phyloP scores from a whole-genome alignment of 352 stramenopile genomes.

The Phytophthora meadii region DNA sequence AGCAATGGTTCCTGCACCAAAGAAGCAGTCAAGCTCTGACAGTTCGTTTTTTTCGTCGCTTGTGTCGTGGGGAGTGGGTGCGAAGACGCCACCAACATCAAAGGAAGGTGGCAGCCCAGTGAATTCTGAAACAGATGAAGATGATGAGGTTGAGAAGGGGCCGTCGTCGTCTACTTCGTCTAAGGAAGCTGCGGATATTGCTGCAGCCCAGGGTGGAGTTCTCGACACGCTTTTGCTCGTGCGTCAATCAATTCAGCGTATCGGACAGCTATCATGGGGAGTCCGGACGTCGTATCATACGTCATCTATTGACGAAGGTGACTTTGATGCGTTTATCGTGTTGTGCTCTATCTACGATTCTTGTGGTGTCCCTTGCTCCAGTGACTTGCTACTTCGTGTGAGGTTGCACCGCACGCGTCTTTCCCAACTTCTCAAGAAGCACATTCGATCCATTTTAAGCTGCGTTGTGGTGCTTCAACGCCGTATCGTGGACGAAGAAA shows the following conservation, averaged over 20 bases:
- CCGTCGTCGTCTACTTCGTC: constrained; percentile 65
- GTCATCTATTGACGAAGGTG: constrained; percentile 81
- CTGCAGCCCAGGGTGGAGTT: constrained; percentile 62
- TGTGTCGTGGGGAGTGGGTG: constrained; percentile 70
- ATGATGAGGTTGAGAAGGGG: constrained; percentile 73
- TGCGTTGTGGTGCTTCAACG: constrained; percentile 79
- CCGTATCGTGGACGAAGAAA: constrained; percentile 79
- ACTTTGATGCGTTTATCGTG: constrained; percentile 86
- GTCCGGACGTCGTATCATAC: constrained; percentile 87
- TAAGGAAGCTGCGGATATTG: constrained; percentile 61
- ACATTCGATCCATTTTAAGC: constrained; percentile 74
- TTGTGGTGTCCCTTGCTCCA: constrained; percentile 65
- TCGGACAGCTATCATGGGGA: constrained; percentile 84
- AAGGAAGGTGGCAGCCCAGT: constrained; percentile 55
- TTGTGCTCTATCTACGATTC: constrained; percentile 87
- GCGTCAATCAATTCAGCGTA: constrained; percentile 86
- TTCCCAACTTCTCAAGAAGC: constrained; percentile 74
- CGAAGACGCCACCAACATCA: constrained; percentile 50
- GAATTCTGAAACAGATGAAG: constrained; percentile 79
- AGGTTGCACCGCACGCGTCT: constrained; percentile 74
- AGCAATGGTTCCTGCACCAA: constrained; percentile 28
- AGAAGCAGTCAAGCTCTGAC: constrained; percentile 43
- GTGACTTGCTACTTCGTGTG: constrained; percentile 76
- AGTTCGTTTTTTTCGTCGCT: constrained; percentile 53
- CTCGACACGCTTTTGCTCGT: constrained; percentile 83